Base-by-base conservation (phyloP, 148 eudicot genomes). In the Vaccinium myrtillus region DNA sequence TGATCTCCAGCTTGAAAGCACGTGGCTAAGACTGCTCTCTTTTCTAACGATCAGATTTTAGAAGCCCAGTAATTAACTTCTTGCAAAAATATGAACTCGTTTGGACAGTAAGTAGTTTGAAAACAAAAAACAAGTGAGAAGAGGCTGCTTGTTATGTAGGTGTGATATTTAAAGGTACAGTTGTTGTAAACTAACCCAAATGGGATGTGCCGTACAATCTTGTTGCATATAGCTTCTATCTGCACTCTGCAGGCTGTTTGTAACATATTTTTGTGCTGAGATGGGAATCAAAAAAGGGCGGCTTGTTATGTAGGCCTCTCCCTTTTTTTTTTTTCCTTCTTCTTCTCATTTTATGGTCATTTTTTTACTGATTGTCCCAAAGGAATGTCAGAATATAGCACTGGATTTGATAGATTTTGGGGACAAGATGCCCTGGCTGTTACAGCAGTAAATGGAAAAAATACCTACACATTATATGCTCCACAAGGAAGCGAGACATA, bases 1-100 rank as follows among this genome's bases (percentile, higher is more conserved):
- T 36, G 78, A 77, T 61, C 51, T 32, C 46, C 75, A 70, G 65
- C 86, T 71, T 77, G 89, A 89, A 83, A 70, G 84, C 30, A 77
- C 78, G 18, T 89, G 83, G 77, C 49, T 76, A 59, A 4, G 21
- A 11, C 14, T 77, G 12, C 27, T 82, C 27, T 39, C 4, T 5
- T 70, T 36, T 36, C 77, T 32, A 53, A 14, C 36, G 5, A 51
- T 79, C 32, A 48, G 21, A 69, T 13, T n/a, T 39, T 69, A 13
- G 74, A 69, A 69, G 36, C 14, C 50, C 75, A 49, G 30, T 25
- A 1, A 55, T 75, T 32, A 36, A 16, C 51, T 75, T 63, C 39
- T 36, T 58, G 19, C 51, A 78, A 53, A 5, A 30, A 27, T 2
- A 11, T 54, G 39, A 23, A 50, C 36, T 16, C 30, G 54, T 54